Base-by-base conservation (phyloP, 345 rosid species). In the Acer yangbiense region DNA sequence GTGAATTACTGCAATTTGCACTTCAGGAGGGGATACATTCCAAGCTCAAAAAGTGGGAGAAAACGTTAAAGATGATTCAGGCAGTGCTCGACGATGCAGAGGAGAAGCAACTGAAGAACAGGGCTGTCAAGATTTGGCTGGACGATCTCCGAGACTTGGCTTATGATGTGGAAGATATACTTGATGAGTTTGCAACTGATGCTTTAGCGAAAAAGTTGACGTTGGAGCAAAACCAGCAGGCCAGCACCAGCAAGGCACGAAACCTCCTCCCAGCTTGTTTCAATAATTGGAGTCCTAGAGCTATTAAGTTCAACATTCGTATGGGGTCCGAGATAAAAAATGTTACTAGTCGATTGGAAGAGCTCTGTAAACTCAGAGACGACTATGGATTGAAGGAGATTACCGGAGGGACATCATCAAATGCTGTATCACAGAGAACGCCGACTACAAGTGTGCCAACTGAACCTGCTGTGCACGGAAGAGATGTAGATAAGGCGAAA, bases 131-230 rank as follows among this genome's bases (percentile, higher is more conserved):
- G 25, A 23, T 23, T 23, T 72, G 81, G 81, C 17, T 73, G 0
- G 67, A 65, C 9, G 73, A 72, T 8, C 69, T 78, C 1, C 4
- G 0, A 14, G 67, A 43, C 16, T 72, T 78, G 44, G 73, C 75
- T 32, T 79, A 68, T 27, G 78, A 79, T 1, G 20, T 46, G 0
- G 82, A 74, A 2, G 82, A 79, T 17, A 1, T 60, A 1, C 65
- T 68, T 0, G 78, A 79, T 0, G 74, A 67, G n/a, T 57, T 68
- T 23, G 55, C 6, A 27, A 68, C 50, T 12, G 29, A 68, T 11
- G 54, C 16, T 1, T n/a, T 17, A 1, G 54, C 2, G 1, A 4
- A 27, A 16, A 41, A n/a, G 54, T n/a, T 67, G 52, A 41, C 0
- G 52, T 0, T 3, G 3, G 48, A 1, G 0, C 27, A 67, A 6